phyloP scores from a whole-genome alignment of 2,329 filamentous ascomycete species.

The Cylindrodendrum hubeiense region DNA sequence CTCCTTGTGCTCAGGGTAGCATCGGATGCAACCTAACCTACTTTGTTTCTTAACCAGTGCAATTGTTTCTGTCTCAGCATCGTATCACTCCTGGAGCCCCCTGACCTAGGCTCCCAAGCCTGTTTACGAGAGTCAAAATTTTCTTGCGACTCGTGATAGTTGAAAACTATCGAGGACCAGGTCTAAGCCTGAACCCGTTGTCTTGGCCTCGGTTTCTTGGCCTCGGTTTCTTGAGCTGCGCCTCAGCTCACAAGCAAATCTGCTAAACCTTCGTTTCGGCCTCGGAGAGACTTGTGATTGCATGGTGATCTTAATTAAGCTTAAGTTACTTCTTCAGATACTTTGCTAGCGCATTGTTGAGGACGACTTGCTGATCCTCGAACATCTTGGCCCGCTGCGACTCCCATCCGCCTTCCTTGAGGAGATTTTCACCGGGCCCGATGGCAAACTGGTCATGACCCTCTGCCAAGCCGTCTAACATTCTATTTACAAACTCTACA shows the following conservation, averaged over 20 bases:
- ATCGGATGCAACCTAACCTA: too few species aligned
- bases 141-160: too few species aligned
- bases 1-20: too few species aligned
- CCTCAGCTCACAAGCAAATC: background rate
- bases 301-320: background rate
- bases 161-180: too few species aligned
- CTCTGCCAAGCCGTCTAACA: conserved; percentile 36
- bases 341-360: conserved; percentile 26
- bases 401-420: conserved; percentile 43
- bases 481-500: conserved; percentile 56
- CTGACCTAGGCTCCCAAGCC: too few species aligned
- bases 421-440: conserved; percentile 34
- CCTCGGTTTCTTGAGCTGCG: too few species aligned
- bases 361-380: conserved; percentile 20
- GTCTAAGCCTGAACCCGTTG: too few species aligned
- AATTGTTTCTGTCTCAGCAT: too few species aligned
- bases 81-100: too few species aligned
- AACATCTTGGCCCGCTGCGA: conserved; percentile 32
- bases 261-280: background rate
- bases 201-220: too few species aligned
- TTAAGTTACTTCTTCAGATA: conserved; percentile 27
- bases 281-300: background rate
- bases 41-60: too few species aligned
- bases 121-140: too few species aligned
- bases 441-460: conserved; percentile 43